phyloP scores from a whole-genome alignment of 2,329 filamentous ascomycete species.

The Pyrenochaeta sp. region DNA sequence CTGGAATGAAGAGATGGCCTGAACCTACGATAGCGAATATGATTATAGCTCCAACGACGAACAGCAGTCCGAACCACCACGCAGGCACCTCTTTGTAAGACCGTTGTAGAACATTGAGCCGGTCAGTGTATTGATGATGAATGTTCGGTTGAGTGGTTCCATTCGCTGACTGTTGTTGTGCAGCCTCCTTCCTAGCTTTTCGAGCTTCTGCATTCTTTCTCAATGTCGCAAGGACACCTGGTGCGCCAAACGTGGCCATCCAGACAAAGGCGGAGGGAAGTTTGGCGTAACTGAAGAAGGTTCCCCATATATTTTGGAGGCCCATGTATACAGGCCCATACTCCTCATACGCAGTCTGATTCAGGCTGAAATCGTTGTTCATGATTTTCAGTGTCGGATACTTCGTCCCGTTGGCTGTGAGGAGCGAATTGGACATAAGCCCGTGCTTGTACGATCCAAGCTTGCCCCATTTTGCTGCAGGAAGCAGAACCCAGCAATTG shows the following conservation, averaged over 20 bases:
- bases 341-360: slow-evolving; percentile 56
- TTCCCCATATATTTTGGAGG: slow-evolving; percentile 65
- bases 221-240: slow-evolving; percentile 58
- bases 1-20: slow-evolving; percentile 65
- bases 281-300: slow-evolving; percentile 69
- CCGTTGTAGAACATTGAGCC: slow-evolving; percentile 67
- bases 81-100: slow-evolving; percentile 66
- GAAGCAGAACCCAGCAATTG: slow-evolving; percentile 67
- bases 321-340: slow-evolving; percentile 67
- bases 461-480: slow-evolving; percentile 66
- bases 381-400: slow-evolving; percentile 57
- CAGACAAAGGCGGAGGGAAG: slow-evolving; percentile 67
- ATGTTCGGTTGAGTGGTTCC: slow-evolving; percentile 35
- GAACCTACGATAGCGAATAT: slow-evolving; percentile 62
- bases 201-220: slow-evolving; percentile 43
- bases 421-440: slow-evolving; percentile 67
- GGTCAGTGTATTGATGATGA: slow-evolving; percentile 66
- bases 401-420: slow-evolving; percentile 58
- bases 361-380: slow-evolving; percentile 57
- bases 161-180: slow-evolving; percentile 35
- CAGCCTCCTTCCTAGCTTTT: slow-evolving; percentile 40
- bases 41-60: slow-evolving; percentile 58
- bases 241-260: slow-evolving; percentile 65
- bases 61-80: slow-evolving; percentile 66
- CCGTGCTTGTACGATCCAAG: slow-evolving; percentile 62